phyloP scores from a whole-genome alignment of 352 stramenopile species.

The Phytopythium mirpurense region DNA sequence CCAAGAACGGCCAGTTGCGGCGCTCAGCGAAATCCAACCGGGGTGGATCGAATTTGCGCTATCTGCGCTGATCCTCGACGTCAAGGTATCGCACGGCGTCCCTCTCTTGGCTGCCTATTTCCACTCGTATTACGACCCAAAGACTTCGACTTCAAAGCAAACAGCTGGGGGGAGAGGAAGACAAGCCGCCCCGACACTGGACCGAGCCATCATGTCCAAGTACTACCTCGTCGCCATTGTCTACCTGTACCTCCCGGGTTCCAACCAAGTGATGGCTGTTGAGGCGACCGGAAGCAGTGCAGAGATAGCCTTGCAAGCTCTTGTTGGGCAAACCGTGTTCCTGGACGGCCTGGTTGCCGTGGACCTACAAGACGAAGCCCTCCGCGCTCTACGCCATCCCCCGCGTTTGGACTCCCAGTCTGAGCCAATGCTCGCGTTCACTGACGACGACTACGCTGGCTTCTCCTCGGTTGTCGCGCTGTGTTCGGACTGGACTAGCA shows the following conservation, averaged over 20 bases:
- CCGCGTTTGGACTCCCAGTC: conserved; percentile 1
- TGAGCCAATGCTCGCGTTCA: conserved; percentile 29
- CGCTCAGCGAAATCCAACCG: conserved; percentile 21
- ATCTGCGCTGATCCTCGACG: conserved; percentile 41
- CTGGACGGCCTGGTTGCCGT: conserved; percentile 51
- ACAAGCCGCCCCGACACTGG: conserved; percentile 17
- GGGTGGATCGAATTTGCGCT: conserved; percentile 48
- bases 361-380: conserved; percentile 23
- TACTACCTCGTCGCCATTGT: conserved; percentile 61
- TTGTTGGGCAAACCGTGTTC: conserved; percentile 43
- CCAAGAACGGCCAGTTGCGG: conserved; percentile 16
- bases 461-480: conserved; percentile 31
- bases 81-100: conserved; percentile 53
- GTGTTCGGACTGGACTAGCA: conserved; percentile 58
- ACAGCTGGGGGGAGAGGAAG: conserved; percentile 3
- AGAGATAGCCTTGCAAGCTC: conserved; percentile 30
- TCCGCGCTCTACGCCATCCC: conserved; percentile 15
- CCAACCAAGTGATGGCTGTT: conserved; percentile 30
- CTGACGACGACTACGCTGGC: conserved; percentile 10
- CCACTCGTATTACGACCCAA: conserved; percentile 60
- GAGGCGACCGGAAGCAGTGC: conserved; percentile 51
- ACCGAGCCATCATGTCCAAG: conserved; percentile 51
- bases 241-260: conserved; percentile 45
- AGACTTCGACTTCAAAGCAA: conserved; percentile 49
- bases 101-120: conserved; percentile 66